Base-by-base conservation (phyloP, 805 yeast species). In the Starmera caribaea region DNA sequence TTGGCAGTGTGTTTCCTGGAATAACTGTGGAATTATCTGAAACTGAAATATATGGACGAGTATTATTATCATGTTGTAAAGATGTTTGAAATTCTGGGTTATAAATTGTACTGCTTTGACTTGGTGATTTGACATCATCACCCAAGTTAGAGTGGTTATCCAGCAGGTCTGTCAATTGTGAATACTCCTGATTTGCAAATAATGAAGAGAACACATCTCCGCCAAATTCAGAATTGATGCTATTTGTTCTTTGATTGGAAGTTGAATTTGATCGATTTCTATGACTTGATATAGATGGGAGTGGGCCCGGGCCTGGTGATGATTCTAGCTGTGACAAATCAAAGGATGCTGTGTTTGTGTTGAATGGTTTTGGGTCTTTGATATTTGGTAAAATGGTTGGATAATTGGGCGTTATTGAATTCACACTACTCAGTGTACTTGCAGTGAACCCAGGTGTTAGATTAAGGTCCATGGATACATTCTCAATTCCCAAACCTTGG, bases 161-260 rank as follows among this genome's bases (percentile, higher is more conserved):
- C n/a, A 67, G 39, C 5, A 66, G 45, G 41, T 61, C 70, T 7
- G 70, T 63, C 30, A 67, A 47, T 45, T 66, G 69, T 2, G 57
- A 49, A 38, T 65, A 65, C 41, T 66, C 71, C 33, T 64, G 68
- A 45, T 67, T 66, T 12, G 67, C 69, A 38, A 65, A 55, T 27
- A 52, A 35, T 1, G 59, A 55, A 3, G 58, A 52, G 32, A 55
- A 55, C 4, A 51, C 55, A 30, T 53, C 58, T 15, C 57, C 53
- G 1, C 57, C 49, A 9, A 27, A 33, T 5, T 32, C 34, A 16
- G 30, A n/a, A 27, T 32, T 16, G n/a, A 35, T 16, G 10, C 27
- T 26, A 3, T 24, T 16, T 5, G 16, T 8, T 12, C 14, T 26
- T 10, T 29, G 16, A 21, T 27, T 35, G 10, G 16, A 10, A 12